phyloP scores from a whole-genome alignment of 179 eudicot genomes.

The Beta macrorhiza region DNA sequence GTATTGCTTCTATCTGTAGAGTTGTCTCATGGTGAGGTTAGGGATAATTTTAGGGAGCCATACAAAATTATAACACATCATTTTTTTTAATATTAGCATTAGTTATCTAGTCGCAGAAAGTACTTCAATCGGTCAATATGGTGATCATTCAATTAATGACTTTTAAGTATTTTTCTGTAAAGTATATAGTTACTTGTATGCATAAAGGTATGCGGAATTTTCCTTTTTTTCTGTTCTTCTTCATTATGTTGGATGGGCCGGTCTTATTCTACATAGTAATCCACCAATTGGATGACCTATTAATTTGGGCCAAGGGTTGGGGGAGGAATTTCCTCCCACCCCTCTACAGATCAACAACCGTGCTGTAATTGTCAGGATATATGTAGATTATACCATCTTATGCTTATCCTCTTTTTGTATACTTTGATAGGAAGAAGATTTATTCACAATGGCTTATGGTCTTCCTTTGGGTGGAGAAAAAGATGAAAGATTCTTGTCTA shows the following conservation, averaged over 20 bases:
- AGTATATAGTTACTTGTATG: not conserved
- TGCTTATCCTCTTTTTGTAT: slow-evolving; percentile 11
- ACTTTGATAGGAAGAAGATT: slow-evolving; percentile 78
- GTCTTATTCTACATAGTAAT: not conserved
- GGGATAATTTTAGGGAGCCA: not conserved
- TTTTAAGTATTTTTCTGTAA: not conserved
- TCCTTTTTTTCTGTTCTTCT: not conserved
- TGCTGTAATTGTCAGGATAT: not conserved
- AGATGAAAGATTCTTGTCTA: slow-evolving; percentile 81
- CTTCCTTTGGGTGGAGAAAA: slow-evolving; percentile 82
- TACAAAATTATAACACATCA: not conserved
- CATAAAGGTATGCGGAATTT: not conserved
- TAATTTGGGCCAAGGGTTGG: not conserved
- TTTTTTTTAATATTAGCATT: not conserved
- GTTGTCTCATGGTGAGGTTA: no score
- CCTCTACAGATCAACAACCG: not conserved
- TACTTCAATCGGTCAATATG: not conserved
- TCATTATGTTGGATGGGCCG: not conserved
- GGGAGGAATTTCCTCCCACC: not conserved
- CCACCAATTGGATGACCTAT: not conserved
- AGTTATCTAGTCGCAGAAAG: not conserved
- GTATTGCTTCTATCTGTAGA: no score
- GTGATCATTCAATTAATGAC: not conserved
- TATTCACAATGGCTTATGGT: slow-evolving; percentile 85
- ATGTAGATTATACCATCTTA: not conserved